These are phyloP conservation scores for Rhizophagus sp. DNA, from an alignment of 192 early-diverging fungal genomes.

Conservation along the genomic window DNA sequence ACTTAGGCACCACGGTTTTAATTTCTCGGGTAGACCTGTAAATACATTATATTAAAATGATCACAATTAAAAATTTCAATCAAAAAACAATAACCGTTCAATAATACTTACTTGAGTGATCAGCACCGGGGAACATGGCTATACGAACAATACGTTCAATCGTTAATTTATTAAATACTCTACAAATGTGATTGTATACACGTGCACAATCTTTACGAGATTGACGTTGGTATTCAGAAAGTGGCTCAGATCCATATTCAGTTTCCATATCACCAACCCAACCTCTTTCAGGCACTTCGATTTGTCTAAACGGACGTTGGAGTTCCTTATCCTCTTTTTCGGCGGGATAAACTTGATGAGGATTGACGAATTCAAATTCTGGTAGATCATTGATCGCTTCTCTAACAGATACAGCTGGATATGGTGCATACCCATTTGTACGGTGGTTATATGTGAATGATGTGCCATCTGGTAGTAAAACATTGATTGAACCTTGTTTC, in stretches of 20 bases:
- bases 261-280: constrained; percentile 51
- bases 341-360: constrained; percentile 46
- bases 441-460: constrained; percentile 46
- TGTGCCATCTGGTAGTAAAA: constrained; percentile 45
- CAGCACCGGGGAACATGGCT: constrained; percentile 48
- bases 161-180: constrained; percentile 37
- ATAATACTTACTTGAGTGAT: constrained; percentile 44
- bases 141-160: constrained; percentile 58
- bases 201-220: constrained; percentile 45
- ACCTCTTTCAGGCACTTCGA: constrained; percentile 15
- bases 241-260: constrained; percentile 41
- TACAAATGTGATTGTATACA: constrained; percentile 34
- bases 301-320: constrained; percentile 28
- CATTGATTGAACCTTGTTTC: constrained; percentile 41
- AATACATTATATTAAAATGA: not conserved
- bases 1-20: constrained; percentile 60
- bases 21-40: constrained; percentile 43
- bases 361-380: constrained; percentile 64
- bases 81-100: not conserved
- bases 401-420: constrained; percentile 56
- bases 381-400: constrained; percentile 72
- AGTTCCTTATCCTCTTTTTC: constrained; percentile 33
- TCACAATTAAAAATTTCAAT: not conserved
- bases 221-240: constrained; percentile 55
- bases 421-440: constrained; percentile 53